Evolutionary conservation across 129 eudicot species (phyloP).

Genomic region (Helichrysum umbraculigerum): DNA sequence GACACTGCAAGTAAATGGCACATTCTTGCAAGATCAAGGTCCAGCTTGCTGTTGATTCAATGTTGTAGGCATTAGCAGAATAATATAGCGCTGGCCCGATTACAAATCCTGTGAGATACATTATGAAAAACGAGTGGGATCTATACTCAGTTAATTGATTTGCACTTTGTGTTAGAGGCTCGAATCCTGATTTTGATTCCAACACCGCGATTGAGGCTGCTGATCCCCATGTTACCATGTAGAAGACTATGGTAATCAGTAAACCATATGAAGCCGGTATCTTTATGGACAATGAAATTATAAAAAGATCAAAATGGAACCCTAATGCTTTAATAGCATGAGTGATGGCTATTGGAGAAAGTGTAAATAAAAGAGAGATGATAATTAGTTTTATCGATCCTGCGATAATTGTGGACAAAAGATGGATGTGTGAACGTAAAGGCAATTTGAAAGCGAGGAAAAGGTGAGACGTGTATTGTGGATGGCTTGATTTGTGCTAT

Average conservation of each 20-base stretch:
- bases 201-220: constrained; percentile 15
- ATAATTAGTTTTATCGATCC: constrained; percentile 5
- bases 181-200: constrained; percentile 28
- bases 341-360: not conserved
- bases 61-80: not conserved
- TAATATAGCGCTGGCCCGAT: not conserved
- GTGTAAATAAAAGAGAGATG: not conserved
- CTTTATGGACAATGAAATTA: not conserved
- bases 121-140: not conserved
- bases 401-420: constrained; percentile 12
- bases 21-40: constrained; percentile 33
- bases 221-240: constrained; percentile 17
- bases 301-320: not conserved
- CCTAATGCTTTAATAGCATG: constrained; percentile 7
- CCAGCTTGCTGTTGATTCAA: constrained; percentile 12
- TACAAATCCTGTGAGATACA: not conserved
- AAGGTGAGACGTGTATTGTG: constrained; percentile 16
- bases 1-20: constrained; percentile 32
- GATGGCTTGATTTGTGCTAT: constrained; percentile 19
- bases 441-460: constrained; percentile 27
- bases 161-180: constrained; percentile 21
- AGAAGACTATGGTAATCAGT: not conserved
- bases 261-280: not conserved
- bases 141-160: constrained; percentile 14
- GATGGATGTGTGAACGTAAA: constrained; percentile 1